phyloP scores from a whole-genome alignment of 164 flowering plant species.

The Nelumbo lutea region DNA sequence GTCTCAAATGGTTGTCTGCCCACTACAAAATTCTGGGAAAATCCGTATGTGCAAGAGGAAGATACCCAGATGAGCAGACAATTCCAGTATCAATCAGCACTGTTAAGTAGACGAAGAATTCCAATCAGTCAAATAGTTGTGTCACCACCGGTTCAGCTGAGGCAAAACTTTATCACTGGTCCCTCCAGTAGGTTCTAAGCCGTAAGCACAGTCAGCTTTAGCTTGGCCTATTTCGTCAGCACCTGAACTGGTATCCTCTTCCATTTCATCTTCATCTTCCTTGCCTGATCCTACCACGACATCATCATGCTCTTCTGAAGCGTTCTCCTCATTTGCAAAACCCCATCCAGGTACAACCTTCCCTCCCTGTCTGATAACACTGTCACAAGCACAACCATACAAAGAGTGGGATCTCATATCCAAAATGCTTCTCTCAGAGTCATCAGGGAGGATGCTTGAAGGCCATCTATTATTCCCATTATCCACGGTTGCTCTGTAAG shows the following conservation, averaged over 20 bases:
- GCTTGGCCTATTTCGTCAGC: slow-evolving; percentile 23
- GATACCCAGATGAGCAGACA: too few species aligned
- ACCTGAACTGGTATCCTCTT: slow-evolving; percentile 29
- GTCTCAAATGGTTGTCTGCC: too few species aligned
- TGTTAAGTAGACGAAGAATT: too few species aligned
- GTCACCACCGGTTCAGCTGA: slow-evolving; percentile 12
- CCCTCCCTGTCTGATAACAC: slow-evolving; percentile 16
- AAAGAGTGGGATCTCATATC: slow-evolving; percentile 19
- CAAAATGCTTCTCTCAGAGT: slow-evolving; percentile 9
- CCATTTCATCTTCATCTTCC: slow-evolving; percentile 27
- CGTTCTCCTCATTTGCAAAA: slow-evolving; percentile 19
- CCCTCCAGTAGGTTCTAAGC: slow-evolving; percentile 5
- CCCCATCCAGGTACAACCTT: slow-evolving; percentile 26
- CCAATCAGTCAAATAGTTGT: too few species aligned
- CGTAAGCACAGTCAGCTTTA: slow-evolving; percentile 9
- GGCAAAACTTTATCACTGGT: slow-evolving; percentile 8
- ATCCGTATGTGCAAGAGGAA: too few species aligned
- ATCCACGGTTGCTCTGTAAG: slow-evolving; percentile 10
- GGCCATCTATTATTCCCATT: slow-evolving; percentile 19
- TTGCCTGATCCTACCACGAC: slow-evolving; percentile 20
- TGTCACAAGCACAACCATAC: slow-evolving; percentile 14
- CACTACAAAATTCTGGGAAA: too few species aligned
- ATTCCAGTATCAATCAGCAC: too few species aligned
- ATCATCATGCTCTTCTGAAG: slow-evolving; percentile 29
- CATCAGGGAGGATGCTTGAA: slow-evolving; percentile 10